Evolutionary conservation across 345 rosid genomes (phyloP).

Genomic region (Adansonia digitata): DNA sequence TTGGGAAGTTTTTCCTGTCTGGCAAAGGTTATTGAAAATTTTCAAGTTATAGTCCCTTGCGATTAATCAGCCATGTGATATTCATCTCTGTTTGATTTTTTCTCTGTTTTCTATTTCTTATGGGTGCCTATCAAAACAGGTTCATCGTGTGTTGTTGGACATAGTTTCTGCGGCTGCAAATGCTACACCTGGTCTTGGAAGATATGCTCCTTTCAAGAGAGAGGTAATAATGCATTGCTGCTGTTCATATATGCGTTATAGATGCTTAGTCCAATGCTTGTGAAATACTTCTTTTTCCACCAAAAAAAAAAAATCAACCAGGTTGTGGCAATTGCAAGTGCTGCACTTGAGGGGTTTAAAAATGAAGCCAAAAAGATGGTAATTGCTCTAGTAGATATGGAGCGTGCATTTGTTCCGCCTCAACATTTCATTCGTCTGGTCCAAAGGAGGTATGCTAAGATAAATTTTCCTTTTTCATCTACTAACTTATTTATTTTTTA

Average conservation of each 20-base stretch:
- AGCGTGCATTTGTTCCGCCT: conserved; percentile 98
- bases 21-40: not conserved
- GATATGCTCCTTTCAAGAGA: conserved; percentile 97
- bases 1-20: not conserved
- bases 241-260: not conserved
- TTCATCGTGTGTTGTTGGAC: conserved; percentile 87
- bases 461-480: not conserved
- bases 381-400: conserved; percentile 97
- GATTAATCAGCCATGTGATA: not conserved
- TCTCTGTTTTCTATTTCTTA: not conserved
- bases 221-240: conserved; percentile 43
- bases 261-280: not conserved
- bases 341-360: conserved; percentile 91
- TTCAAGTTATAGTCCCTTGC: not conserved
- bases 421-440: conserved; percentile 98
- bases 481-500: not conserved
- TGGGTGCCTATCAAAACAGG: conserved; percentile 40
- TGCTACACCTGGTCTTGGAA: conserved; percentile 97
- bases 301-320: conserved; percentile 24
- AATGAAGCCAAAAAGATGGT: conserved; percentile 95
- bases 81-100: not conserved
- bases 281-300: not conserved
- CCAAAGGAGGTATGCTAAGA: conserved; percentile 66
- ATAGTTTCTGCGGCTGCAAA: conserved; percentile 84
- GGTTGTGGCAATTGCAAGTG: conserved; percentile 87